Conservation (phyloP, 331 rosid species). For the Cydonia oblonga region DNA sequence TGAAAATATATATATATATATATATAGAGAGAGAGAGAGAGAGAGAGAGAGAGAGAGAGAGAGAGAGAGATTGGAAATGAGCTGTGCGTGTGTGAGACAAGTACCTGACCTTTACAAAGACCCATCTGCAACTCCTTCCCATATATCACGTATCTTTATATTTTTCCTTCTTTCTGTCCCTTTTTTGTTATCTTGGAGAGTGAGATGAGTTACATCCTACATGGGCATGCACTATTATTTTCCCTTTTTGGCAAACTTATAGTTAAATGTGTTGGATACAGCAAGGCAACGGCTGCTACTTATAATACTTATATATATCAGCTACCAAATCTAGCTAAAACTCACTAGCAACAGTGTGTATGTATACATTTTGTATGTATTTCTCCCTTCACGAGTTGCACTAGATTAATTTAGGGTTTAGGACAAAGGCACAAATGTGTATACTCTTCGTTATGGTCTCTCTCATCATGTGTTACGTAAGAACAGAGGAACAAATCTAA, state of each 20-base stretch:
- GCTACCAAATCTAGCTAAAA: not conserved
- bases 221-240: constrained; percentile 4
- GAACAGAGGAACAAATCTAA: not conserved
- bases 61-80: constrained; percentile 18
- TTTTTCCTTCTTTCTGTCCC: not conserved
- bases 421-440: not conserved
- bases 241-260: not conserved
- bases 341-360: not conserved
- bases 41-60: no score
- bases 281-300: not conserved
- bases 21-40: no score
- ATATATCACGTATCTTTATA: not conserved
- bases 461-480: not conserved
- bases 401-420: no score
- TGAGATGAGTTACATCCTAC: not conserved
- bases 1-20: no score
- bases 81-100: constrained; percentile 26
- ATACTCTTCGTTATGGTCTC: not conserved
- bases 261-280: no score
- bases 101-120: constrained; percentile 25
- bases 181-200: not conserved
- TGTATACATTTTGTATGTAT: no score
- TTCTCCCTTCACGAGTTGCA: no score
- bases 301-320: not conserved
- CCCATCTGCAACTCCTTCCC: constrained; percentile 13